These are phyloP conservation scores for Pseudogymnoascus sp. DNA, from an alignment of 2,329 filamentous ascomycete genomes.

Conservation along the genomic window DNA sequence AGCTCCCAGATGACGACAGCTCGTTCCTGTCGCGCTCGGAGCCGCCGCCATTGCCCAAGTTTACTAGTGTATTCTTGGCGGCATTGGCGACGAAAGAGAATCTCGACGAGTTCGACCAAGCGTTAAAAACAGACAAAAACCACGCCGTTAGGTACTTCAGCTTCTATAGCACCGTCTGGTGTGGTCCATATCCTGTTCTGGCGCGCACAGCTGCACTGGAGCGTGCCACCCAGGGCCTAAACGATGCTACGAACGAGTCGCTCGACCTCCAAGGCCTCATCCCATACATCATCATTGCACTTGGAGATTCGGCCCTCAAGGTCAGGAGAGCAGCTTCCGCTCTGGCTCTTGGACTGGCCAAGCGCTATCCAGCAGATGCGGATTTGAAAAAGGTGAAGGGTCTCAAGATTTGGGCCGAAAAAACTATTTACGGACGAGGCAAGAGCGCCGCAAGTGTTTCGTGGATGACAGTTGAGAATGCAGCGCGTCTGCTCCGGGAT, in stretches of 20 bases:
- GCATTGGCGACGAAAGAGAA: conserved; percentile 39
- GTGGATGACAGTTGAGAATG: conserved; percentile 50
- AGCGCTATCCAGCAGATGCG: conserved; percentile 34
- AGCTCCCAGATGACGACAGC: conserved; percentile 31
- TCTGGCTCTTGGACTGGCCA: conserved; percentile 49
- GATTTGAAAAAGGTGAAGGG: conserved; percentile 35
- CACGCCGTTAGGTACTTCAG: conserved; percentile 48
- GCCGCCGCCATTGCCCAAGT: conserved; percentile 35
- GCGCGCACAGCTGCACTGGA: conserved; percentile 63
- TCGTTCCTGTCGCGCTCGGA: conserved; percentile 45
- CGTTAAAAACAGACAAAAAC: conserved; percentile 32
- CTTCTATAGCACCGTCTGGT: conserved; percentile 70
- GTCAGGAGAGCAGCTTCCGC: conserved; percentile 69
- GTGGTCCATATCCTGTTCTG: conserved; percentile 58
- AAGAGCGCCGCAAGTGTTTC: conserved; percentile 38
- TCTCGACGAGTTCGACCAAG: conserved; percentile 33
- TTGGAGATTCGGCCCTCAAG: conserved; percentile 66
- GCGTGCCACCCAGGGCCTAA: conserved; percentile 49
- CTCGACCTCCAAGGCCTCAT: conserved; percentile 69
- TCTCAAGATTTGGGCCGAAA: conserved; percentile 47
- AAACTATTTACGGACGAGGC: conserved; percentile 54
- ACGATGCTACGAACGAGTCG: conserved; percentile 37
- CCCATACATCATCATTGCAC: conserved; percentile 69
- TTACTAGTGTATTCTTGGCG: conserved; percentile 50
- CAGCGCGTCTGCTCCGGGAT: conserved; percentile 52